A percentile compares a stretch with the other conserved stretches of the same genome.
Evolutionary conservation across 352 stramenopile genomes (phyloP).

Genomic region (Aphanomyces euteiches): DNA sequence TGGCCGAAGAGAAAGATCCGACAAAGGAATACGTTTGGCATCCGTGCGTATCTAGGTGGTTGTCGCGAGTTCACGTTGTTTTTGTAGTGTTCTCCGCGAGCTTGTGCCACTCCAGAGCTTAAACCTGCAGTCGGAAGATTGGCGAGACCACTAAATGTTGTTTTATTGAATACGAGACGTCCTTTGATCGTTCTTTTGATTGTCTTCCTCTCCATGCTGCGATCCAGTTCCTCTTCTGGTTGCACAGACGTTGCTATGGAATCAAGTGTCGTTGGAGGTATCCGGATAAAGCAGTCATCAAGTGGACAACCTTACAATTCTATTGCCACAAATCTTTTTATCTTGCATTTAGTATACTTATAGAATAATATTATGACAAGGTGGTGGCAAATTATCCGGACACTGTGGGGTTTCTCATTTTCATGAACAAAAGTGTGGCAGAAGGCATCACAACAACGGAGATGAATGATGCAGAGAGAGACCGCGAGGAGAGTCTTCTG

Average conservation of each 20-base stretch:
- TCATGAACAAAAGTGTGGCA: neutral
- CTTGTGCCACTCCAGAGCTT: constrained; percentile 72
- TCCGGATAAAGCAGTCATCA: neutral
- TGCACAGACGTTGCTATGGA: neutral
- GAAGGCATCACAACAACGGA: neutral
- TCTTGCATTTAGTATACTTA: neutral
- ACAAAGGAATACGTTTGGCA: constrained; percentile 77
- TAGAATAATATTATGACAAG: no score
- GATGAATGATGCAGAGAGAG: neutral
- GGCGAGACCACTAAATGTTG: constrained; percentile 60
- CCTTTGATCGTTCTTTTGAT: neutral
- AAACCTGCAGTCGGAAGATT: constrained; percentile 78
- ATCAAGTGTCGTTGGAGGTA: constrained; percentile 5
- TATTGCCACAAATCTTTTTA: neutral
- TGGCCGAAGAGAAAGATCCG: constrained; percentile 42
- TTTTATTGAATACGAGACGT: neutral
- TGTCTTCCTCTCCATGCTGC: neutral
- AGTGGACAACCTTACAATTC: neutral
- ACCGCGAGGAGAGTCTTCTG: neutral
- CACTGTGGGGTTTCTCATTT: neutral
- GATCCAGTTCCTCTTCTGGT: no score
- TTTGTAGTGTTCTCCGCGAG: constrained; percentile 58
- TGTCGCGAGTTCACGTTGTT: neutral
- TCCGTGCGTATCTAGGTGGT: constrained; percentile 50
- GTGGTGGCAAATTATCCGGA: neutral